These are phyloP conservation scores for Persicaria tinctoria DNA, from an alignment of 148 eudicot species.

Conservation along the genomic window DNA sequence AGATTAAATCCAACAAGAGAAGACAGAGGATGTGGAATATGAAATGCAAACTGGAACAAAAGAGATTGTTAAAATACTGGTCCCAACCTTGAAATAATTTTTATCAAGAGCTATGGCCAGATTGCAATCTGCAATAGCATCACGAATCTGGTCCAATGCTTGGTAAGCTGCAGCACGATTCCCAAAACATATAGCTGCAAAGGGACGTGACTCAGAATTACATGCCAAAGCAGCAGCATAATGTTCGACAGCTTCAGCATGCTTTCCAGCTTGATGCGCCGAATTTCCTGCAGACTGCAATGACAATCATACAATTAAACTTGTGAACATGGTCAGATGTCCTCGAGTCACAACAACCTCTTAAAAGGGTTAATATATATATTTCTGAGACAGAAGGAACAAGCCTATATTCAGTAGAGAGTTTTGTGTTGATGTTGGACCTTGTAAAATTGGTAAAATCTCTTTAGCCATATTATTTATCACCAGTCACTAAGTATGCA, in stretches of 20 bases:
- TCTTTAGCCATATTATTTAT: neutral
- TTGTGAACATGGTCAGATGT: neutral
- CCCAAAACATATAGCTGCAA: conserved; percentile 84
- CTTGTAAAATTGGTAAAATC: neutral
- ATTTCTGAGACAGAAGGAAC: no score
- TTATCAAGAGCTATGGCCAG: conserved; percentile 84
- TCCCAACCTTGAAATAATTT: conserved; percentile 71
- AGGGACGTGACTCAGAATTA: conserved; percentile 79
- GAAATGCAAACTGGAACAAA: neutral
- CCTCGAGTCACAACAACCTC: neutral
- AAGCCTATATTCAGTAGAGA: no score
- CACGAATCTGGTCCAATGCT: conserved; percentile 59
- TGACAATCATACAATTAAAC: conserved; percentile 6
- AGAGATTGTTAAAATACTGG: conserved; percentile 18
- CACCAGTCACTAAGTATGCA: neutral
- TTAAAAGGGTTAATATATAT: neutral
- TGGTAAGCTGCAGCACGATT: conserved; percentile 96
- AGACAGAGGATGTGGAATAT: neutral
- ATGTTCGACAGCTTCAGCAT: conserved; percentile 79
- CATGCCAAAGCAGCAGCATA: conserved; percentile 78
- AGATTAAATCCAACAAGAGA: neutral
- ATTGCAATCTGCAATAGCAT: conserved; percentile 96
- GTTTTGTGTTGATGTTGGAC: no score
- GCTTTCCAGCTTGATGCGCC: conserved; percentile 73
- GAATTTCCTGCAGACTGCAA: conserved; percentile 70